Conservation (phyloP, 2,329 filamentous ascomycete species). For the Claviceps humidiphila region DNA sequence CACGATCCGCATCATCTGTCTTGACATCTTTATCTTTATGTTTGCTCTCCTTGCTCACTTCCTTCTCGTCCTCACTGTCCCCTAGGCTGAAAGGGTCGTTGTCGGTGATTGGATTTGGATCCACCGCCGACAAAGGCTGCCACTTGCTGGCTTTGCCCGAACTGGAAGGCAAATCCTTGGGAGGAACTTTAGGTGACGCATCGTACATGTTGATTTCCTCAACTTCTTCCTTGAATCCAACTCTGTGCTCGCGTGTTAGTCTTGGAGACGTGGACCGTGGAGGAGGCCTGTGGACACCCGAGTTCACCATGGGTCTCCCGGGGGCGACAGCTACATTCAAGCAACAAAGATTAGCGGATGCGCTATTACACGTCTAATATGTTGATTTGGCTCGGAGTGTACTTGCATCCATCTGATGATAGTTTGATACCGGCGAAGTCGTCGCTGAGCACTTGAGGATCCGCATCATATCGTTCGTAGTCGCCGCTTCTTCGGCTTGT, state of each 20-base stretch:
- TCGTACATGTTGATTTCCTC: conserved; percentile 74
- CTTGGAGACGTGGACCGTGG: conserved; percentile 39
- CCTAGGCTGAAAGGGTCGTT: conserved; percentile 95
- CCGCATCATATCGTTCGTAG: conserved; percentile 85
- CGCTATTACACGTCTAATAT: not conserved
- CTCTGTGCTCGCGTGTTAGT: conserved; percentile 34
- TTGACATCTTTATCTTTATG: conserved; percentile 41
- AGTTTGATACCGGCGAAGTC: conserved; percentile 68
- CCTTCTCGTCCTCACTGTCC: conserved; percentile 88
- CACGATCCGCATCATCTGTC: conserved; percentile 44
- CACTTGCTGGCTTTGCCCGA: conserved; percentile 79
- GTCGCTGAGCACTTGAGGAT: conserved; percentile 78
- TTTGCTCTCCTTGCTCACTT: conserved; percentile 25
- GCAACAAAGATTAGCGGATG: not conserved
- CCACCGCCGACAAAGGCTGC: conserved; percentile 77
- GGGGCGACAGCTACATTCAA: conserved; percentile 13
- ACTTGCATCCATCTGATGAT: conserved; percentile 48
- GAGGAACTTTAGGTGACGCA: conserved; percentile 41
- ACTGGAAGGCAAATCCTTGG: conserved; percentile 33
- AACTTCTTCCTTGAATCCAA: conserved; percentile 47
- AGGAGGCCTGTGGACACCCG: conserved; percentile 64
- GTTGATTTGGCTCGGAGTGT: not conserved
- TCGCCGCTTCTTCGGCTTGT: conserved; percentile 64
- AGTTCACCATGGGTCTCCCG: conserved; percentile 42
- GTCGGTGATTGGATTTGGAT: conserved; percentile 72